Evolutionary conservation across 192 early-diverging fungal genomes (phyloP), one percentile per base, ranked within the genome.

Genomic region (Rhizophagus clarus): DNA sequence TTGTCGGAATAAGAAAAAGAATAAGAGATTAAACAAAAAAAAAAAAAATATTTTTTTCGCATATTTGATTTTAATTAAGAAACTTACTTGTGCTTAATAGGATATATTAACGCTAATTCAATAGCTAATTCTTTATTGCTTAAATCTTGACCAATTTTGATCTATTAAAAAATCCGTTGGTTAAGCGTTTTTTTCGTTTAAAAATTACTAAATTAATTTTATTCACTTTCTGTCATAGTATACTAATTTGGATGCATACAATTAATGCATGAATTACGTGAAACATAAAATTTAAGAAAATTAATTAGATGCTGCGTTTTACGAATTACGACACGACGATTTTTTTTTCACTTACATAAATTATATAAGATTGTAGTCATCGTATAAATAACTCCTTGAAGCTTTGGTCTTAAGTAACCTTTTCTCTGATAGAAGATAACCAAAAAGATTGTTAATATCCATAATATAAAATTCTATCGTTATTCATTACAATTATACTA

Each of bases 51-150:
- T 28, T 24, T 0, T 22, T 17, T 0, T n/a, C n/a, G 26, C n/a
- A n/a, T n/a, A n/a, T n/a, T n/a, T n/a, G n/a, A n/a, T n/a, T n/a
- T n/a, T n/a, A n/a, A n/a, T n/a, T n/a, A n/a, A n/a, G n/a, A n/a
- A n/a, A 62, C 69, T 34, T 34, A 71, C 69, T 47, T 72, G 45
- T 72, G 34, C 70, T 72, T 37, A n/a, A 72, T 71, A 3, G 69
- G 69, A n/a, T 42, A 45, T 20, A 71, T 71, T 45, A 24, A 34
- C 15, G 32, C 69, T 11, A 71, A 22, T 37, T 32, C 69, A 8
- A 71, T 17, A n/a, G 29, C 32, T 11, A 71, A 15, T 45, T 42
- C 69, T n/a, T n/a, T n/a, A n/a, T n/a, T n/a, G n/a, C n/a, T n/a
- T n/a, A n/a, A n/a, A n/a, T n/a, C n/a, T n/a, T 71, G 9, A 22